A percentile compares a stretch with the other conserved stretches of the same genome.
These are phyloP conservation scores for Thielaviopsis musarum DNA, from an alignment of 2,329 filamentous ascomycete species.

Conservation along the genomic window DNA sequence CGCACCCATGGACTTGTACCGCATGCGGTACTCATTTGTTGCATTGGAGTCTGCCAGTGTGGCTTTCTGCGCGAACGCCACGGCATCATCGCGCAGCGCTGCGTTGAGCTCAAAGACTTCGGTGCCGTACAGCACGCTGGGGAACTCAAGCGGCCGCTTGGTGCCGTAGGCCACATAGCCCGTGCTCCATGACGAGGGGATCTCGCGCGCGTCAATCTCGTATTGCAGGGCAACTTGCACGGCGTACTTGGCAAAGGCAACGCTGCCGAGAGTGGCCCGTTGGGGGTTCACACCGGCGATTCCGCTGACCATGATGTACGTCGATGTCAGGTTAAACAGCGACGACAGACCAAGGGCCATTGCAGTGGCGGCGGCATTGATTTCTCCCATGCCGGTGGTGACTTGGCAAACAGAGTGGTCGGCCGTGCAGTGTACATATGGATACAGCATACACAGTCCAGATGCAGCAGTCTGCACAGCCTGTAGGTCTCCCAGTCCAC, in stretches of 20 bases:
- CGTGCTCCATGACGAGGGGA: conserved; percentile 45
- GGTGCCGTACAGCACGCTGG: conserved; percentile 44
- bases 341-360: conserved; percentile 44
- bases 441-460: conserved; percentile 49
- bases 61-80: conserved; percentile 31
- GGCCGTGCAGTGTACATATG: conserved; percentile 45
- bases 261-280: conserved; percentile 45
- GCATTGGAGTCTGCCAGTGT: conserved; percentile 32
- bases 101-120: conserved; percentile 53
- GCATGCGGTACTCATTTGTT: conserved; percentile 35
- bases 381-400: conserved; percentile 51
- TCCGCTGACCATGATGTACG: conserved; percentile 56
- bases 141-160: conserved; percentile 36
- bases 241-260: conserved; percentile 51
- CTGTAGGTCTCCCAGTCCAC: conserved; percentile 35
- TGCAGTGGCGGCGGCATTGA: conserved; percentile 56
- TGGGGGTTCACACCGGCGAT: conserved; percentile 62
- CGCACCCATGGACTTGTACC: conserved; percentile 29
- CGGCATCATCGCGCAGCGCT: conserved; percentile 36
- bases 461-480: conserved; percentile 40
- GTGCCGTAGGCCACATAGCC: conserved; percentile 53
- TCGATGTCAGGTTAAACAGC: conserved; percentile 44
- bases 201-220: conserved; percentile 54
- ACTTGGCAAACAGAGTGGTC: conserved; percentile 49
- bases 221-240: conserved; percentile 63